Conservation (phyloP, 2,329 filamentous ascomycete genomes). For the Monilinia fructigena region DNA sequence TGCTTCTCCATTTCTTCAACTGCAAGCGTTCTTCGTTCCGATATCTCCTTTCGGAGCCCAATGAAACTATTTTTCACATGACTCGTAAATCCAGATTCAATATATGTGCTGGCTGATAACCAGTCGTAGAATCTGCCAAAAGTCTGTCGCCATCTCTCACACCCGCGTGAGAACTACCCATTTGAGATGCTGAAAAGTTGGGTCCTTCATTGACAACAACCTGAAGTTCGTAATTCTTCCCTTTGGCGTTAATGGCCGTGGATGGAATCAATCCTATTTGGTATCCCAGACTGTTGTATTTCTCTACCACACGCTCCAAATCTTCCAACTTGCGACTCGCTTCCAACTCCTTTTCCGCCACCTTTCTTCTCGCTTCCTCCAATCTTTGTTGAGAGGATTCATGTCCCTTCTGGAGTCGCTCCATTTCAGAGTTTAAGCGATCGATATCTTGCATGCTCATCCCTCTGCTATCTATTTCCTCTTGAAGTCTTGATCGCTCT, state of each 20-base stretch:
- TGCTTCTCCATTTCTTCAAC: slow-evolving; percentile 93
- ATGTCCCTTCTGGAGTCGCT: slow-evolving; percentile 85
- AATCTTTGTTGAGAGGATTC: slow-evolving; percentile 73
- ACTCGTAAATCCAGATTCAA: slow-evolving; percentile 83
- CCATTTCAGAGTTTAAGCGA: slow-evolving; percentile 94
- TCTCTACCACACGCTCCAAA: slow-evolving; percentile 84
- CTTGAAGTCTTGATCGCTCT: slow-evolving; percentile 76
- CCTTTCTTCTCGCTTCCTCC: slow-evolving; percentile 80
- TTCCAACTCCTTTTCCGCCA: slow-evolving; percentile 84
- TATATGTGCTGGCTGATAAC: slow-evolving; percentile 86
- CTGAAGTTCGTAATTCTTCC: slow-evolving; percentile 78
- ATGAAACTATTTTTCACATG: slow-evolving; percentile 77
- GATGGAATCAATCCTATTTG: slow-evolving; percentile 87
- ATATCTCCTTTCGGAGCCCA: slow-evolving; percentile 80
- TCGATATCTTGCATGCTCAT: slow-evolving; percentile 98
- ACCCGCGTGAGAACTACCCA: slow-evolving; percentile 40
- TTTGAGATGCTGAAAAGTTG: slow-evolving; percentile 69
- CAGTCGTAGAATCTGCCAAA: slow-evolving; percentile 75
- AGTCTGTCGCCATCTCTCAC: slow-evolving; percentile 66
- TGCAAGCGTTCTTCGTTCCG: slow-evolving; percentile 77
- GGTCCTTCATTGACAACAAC: slow-evolving; percentile 77
- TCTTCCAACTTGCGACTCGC: slow-evolving; percentile 84
- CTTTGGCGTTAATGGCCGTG: slow-evolving; percentile 81
- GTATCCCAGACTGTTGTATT: slow-evolving; percentile 92
- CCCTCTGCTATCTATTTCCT: slow-evolving; percentile 85